phyloP scores from a whole-genome alignment of 257 asterid species.

The Plantago ovata region DNA sequence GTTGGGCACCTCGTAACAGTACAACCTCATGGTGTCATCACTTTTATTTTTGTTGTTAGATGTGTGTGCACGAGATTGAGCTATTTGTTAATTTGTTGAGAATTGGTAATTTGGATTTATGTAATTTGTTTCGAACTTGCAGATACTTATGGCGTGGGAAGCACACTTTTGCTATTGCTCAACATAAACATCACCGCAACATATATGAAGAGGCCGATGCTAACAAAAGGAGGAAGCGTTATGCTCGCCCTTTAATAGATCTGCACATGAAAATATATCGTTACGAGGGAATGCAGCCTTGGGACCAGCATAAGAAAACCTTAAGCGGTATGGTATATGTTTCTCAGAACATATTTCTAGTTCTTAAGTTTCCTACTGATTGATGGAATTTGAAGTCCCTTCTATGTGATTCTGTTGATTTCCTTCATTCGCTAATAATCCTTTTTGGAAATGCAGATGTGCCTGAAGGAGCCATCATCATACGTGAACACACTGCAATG shows the following conservation, averaged over 20 bases:
- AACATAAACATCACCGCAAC: conserved; percentile 77
- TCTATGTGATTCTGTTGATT: not conserved
- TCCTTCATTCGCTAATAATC: not conserved
- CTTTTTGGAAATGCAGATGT: conserved; percentile 53
- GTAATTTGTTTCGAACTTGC: conserved; percentile 18
- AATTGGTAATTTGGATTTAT: not conserved
- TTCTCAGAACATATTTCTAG: not conserved
- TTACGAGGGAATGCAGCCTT: conserved; percentile 85
- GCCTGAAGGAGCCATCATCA: conserved; percentile 96
- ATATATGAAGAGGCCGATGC: conserved; percentile 92
- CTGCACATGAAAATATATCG: conserved; percentile 82
- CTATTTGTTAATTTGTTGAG: not conserved
- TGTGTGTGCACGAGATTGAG: not conserved
- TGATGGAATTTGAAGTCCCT: not conserved
- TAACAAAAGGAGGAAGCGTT: conserved; percentile 88
- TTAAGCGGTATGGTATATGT: conserved; percentile 53
- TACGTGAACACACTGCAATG: conserved; percentile 78
- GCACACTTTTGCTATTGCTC: conserved; percentile 93
- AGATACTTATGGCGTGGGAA: conserved; percentile 93
- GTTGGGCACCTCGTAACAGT: not conserved
- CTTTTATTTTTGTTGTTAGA: not conserved
- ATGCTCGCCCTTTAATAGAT: conserved; percentile 95
- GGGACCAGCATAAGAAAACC: conserved; percentile 58
- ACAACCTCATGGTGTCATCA: conserved; percentile 1
- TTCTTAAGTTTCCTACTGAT: not conserved